phyloP scores from a whole-genome alignment of 371 early-diverging fungal genomes.

The Mucor mucedo region DNA sequence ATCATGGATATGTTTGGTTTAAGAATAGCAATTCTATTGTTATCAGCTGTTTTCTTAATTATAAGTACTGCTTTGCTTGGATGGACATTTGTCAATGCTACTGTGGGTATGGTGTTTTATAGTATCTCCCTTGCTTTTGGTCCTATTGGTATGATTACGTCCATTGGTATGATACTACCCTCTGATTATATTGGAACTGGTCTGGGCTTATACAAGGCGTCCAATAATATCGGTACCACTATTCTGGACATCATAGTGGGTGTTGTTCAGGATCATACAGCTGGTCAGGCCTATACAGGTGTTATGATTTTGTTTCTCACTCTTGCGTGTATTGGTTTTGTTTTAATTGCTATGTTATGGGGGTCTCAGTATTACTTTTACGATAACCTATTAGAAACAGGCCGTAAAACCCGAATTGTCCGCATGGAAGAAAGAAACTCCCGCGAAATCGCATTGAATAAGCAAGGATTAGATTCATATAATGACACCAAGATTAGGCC shows the following conservation, averaged over 20 bases:
- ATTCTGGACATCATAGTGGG: constrained; percentile 70
- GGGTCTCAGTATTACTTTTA: constrained; percentile 26
- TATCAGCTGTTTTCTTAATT: constrained; percentile 39
- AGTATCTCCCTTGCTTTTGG: constrained; percentile 68
- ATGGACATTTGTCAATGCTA: constrained; percentile 48
- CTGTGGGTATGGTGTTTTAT: constrained; percentile 65
- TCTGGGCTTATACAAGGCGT: constrained; percentile 69
- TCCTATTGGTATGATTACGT: constrained; percentile 69
- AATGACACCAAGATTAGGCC: constrained; percentile 9
- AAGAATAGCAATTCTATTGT: constrained; percentile 25
- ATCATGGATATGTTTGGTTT: constrained; percentile 62
- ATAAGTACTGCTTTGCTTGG: constrained; percentile 34
- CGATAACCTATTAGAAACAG: constrained; percentile 31
- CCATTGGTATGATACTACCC: constrained; percentile 67
- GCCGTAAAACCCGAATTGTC: constrained; percentile 26
- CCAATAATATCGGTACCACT: constrained; percentile 66
- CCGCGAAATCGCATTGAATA: constrained; percentile 26
- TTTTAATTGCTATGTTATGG: constrained; percentile 28
- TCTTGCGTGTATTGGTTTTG: constrained; percentile 32
- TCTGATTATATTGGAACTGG: constrained; percentile 67
- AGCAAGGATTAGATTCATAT: constrained; percentile 32
- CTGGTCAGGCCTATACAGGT: constrained; percentile 46
- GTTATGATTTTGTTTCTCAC: constrained; percentile 60
- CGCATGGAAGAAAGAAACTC: constrained; percentile 39
- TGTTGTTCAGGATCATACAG: constrained; percentile 59